These are phyloP conservation scores for Penicillium sp. DNA, from an alignment of 2,329 filamentous ascomycete species.

Conservation along the genomic window DNA sequence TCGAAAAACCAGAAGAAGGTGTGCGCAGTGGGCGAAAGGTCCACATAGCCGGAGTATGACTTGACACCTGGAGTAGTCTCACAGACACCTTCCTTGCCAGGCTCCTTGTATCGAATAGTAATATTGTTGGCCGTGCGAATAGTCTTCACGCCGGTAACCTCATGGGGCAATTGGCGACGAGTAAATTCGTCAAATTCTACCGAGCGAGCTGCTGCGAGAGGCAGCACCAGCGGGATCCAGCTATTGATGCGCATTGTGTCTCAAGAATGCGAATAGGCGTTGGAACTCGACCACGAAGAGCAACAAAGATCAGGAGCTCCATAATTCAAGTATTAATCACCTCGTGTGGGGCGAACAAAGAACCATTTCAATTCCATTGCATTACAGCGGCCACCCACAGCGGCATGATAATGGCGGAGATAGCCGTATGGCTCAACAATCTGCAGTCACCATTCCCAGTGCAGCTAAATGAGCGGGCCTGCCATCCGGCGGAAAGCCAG, in stretches of 20 bases:
- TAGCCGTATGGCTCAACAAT: slow-evolving; percentile 5
- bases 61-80: slow-evolving; percentile 54
- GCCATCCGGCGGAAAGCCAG: slow-evolving; percentile 7
- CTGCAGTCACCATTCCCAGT: slow-evolving; percentile 4
- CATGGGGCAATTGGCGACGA: slow-evolving; percentile 33
- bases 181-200: slow-evolving; percentile 16
- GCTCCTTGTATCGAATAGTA: slow-evolving; percentile 56
- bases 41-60: slow-evolving; percentile 53
- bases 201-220: slow-evolving; percentile 17
- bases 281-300: neutral
- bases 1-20: slow-evolving; percentile 56
- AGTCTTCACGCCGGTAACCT: slow-evolving; percentile 36
- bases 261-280: neutral
- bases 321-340: neutral
- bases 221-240: slow-evolving; percentile 20
- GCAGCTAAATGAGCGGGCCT: slow-evolving; percentile 1
- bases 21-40: slow-evolving; percentile 49
- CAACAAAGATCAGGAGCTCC: neutral
- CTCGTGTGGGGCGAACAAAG: neutral
- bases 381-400: neutral
- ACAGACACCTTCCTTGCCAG: slow-evolving; percentile 48
- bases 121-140: slow-evolving; percentile 42
- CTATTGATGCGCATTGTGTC: slow-evolving; percentile 20
- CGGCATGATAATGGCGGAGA: neutral
- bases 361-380: neutral